Conservation (phyloP, 306 rosid species). For the Pyrus betulifolia region DNA sequence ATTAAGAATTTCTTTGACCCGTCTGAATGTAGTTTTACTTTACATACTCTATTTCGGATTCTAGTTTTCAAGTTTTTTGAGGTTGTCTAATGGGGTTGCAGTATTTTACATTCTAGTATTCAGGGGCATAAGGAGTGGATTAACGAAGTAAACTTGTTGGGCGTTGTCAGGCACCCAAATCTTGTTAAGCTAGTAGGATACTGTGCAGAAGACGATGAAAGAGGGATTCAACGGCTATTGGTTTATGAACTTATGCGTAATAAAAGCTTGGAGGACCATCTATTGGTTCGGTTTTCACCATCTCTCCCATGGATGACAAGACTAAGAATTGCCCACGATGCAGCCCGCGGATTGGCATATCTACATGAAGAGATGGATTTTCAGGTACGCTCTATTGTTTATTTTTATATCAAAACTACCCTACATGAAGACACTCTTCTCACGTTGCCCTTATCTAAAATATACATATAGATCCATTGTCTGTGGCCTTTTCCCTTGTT, state of each 20-base stretch:
- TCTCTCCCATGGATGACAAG: conserved; percentile 63
- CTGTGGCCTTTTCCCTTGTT: neutral
- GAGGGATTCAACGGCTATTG: conserved; percentile 91
- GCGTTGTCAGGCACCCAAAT: conserved; percentile 88
- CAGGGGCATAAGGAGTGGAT: conserved; percentile 99
- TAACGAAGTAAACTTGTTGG: conserved; percentile 84
- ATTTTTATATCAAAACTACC: too few relatives aligned
- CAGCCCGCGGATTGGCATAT: conserved; percentile 91
- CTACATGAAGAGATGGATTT: conserved; percentile 98
- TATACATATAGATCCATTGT: neutral
- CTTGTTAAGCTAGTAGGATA: conserved; percentile 80
- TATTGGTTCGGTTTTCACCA: conserved; percentile 57
- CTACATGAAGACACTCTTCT: neutral
- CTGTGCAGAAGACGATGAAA: conserved; percentile 97
- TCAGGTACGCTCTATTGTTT: conserved; percentile 42
- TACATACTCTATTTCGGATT: neutral
- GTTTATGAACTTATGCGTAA: conserved; percentile 86
- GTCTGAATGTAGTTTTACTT: neutral
- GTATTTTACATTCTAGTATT: conserved; percentile 40
- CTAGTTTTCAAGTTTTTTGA: neutral
- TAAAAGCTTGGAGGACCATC: conserved; percentile 89
- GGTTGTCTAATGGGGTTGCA: conserved; percentile 17
- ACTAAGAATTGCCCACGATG: conserved; percentile 70
- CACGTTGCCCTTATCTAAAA: neutral
- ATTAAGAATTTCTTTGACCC: neutral